Percentiles rank a stretch among this genome's conserved stretches.
Evolutionary conservation across 768 basidiomycete genomes (phyloP).

Genomic region (Tephrocybe rancida): DNA sequence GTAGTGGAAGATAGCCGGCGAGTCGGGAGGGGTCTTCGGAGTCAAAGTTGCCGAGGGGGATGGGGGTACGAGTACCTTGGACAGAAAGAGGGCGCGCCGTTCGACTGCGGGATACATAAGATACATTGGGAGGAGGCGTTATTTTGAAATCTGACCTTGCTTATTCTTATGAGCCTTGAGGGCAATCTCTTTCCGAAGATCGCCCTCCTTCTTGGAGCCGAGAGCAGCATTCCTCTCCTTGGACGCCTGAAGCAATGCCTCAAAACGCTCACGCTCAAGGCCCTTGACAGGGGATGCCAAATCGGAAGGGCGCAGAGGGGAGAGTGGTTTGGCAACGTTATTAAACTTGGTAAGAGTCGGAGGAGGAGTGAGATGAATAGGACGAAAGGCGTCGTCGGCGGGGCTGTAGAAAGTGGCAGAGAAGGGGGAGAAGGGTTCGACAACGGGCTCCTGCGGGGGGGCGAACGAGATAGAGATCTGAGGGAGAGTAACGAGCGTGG

Average conservation of each 20-base stretch:
- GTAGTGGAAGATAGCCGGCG: conserved; percentile 70
- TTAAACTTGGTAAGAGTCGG: conserved; percentile 45
- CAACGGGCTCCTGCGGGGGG: conserved; percentile 49
- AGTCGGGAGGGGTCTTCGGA: conserved; percentile 71
- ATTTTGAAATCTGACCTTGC: conserved; percentile 54
- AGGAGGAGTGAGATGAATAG: conserved; percentile 60
- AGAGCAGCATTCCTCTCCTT: conserved; percentile 53
- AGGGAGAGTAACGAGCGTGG: conserved; percentile 51
- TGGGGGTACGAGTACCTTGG: conserved; percentile 69
- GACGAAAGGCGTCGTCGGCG: conserved; percentile 50
- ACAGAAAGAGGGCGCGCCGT: conserved; percentile 74
- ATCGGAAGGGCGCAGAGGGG: conserved; percentile 51
- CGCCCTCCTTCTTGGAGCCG: conserved; percentile 48
- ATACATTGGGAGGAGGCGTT: not conserved
- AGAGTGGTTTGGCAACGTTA: conserved; percentile 35
- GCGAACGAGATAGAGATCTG: conserved; percentile 73
- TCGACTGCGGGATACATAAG: conserved; percentile 51
- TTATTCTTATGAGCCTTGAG: conserved; percentile 73
- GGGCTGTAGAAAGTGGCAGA: conserved; percentile 30
- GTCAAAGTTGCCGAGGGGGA: conserved; percentile 57
- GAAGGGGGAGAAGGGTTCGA: conserved; percentile 70
- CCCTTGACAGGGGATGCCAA: conserved; percentile 45
- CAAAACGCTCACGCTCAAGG: conserved; percentile 64
- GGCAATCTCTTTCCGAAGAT: conserved; percentile 76
- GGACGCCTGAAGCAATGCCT: conserved; percentile 61